phyloP scores from a whole-genome alignment of 805 yeast genomes.

The Hanseniaspora hatyaiensis region DNA sequence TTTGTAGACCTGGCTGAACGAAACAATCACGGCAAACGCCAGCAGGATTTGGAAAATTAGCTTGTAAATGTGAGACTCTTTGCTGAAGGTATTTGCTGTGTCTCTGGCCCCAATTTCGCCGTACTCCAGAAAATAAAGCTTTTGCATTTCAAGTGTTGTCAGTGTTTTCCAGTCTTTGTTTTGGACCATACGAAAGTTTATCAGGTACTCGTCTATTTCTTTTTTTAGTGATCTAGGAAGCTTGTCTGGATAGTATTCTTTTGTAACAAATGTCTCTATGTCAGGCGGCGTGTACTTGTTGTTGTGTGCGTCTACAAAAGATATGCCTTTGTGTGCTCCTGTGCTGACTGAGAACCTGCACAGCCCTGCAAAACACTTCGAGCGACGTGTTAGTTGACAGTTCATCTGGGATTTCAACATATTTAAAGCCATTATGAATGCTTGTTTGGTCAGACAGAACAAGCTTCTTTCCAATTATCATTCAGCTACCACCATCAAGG shows the following conservation, averaged over 20 bases:
- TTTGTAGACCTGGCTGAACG: constrained; percentile 20
- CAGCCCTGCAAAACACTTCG: no score
- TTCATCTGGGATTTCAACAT: neutral
- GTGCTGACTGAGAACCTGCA: no score
- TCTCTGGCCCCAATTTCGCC: constrained; percentile 34
- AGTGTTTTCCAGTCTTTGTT: constrained; percentile 26
- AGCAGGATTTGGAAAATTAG: constrained; percentile 22
- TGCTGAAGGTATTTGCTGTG: constrained; percentile 17
- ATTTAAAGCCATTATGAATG: no score
- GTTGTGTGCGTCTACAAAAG: neutral
- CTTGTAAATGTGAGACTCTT: constrained; percentile 18
- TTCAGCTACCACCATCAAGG: no score
- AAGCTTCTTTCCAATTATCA: no score
- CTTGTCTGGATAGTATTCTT: constrained; percentile 29
- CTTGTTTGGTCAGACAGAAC: no score
- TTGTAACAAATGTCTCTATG: constrained; percentile 22
- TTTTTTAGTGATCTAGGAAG: constrained; percentile 25
- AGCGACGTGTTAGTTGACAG: no score
- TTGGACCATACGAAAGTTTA: constrained; percentile 26
- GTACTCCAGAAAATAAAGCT: constrained; percentile 30
- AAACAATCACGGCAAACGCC: constrained; percentile 21
- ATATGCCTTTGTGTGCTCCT: neutral
- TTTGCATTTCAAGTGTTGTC: constrained; percentile 24
- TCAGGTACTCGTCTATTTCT: constrained; percentile 31
- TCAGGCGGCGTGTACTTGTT: constrained; percentile 26